Base-by-base conservation (phyloP, 441 rosid genomes). In the Viola pubescens region DNA sequence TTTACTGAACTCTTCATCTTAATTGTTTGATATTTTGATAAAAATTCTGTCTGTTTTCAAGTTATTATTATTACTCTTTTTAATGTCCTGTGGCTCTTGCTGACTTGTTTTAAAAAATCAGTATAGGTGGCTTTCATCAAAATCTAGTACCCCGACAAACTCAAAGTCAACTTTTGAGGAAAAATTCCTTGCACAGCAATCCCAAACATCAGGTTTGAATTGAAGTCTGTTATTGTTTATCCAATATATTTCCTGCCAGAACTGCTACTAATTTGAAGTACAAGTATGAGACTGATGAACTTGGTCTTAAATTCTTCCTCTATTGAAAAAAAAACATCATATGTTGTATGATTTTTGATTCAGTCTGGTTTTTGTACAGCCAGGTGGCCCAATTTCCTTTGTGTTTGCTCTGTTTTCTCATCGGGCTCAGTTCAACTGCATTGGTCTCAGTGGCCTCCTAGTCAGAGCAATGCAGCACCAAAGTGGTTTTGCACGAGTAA, bases 71-170 rank as follows among this genome's bases (percentile, higher is more conserved):
- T 26, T 2, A 26, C 34, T 26, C 34, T 2, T 26, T 26, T 26
- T 26, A 26, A 26, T 26, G 34, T 26, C 34, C 34, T 26, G 34
- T 26, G 34, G 34, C 34, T 26, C 34, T 26, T 26, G 34, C 34
- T 71, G 66, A 43, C 50, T 64, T 71, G 64, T 65, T 59, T 56
- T 26, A 10, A 61, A 79, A 58, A 76, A 73, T 76, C 96, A 94
- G 99, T 94, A 94, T 83, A 87, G 91, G 87, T 91, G 99, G 99
- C 89, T 94, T 73, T 94, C 99, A 68, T 82, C 97, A 67, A 90
- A 88, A 79, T 82, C 94, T 56, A 79, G 81, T 73, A 67, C 74
- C 71, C 67, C 77, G 37, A 54, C 84, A 51, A 85, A 73, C 71
- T 57, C 85, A 14, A 88, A 83, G 77, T 85, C 97, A 67, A 79